These are phyloP conservation scores for Zelopaecilomyces penicillatus DNA, from an alignment of 2,329 filamentous ascomycete genomes.

Conservation along the genomic window DNA sequence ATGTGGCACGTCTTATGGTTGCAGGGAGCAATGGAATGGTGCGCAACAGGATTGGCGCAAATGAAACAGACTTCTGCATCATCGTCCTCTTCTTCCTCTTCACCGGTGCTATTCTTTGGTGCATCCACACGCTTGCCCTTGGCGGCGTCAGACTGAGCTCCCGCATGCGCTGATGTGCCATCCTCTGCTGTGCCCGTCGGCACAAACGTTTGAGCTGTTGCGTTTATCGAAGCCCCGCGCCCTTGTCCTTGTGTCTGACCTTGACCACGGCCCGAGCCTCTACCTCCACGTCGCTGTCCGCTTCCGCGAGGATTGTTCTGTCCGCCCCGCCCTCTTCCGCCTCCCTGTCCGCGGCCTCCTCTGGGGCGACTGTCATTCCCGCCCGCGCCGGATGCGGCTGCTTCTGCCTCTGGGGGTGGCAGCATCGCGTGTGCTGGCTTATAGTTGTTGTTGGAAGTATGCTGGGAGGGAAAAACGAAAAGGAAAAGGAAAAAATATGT, in stretches of 20 bases:
- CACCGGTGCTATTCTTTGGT: slow-evolving; percentile 16
- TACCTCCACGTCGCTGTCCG: slow-evolving; percentile 22
- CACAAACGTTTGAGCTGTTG: slow-evolving; percentile 18
- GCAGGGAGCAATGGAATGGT: slow-evolving; percentile 84
- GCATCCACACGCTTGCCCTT: slow-evolving; percentile 25
- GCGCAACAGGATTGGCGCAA: slow-evolving; percentile 81
- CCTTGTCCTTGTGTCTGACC: slow-evolving; percentile 16
- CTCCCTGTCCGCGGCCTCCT: slow-evolving; percentile 36
- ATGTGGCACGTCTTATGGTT: slow-evolving; percentile 97
- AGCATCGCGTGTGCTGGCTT: background rate
- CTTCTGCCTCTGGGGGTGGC: slow-evolving; percentile 14
- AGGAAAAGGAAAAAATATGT: no score
- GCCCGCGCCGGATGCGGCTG: slow-evolving; percentile 11
- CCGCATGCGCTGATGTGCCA: slow-evolving; percentile 18
- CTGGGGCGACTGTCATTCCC: slow-evolving; percentile 24
- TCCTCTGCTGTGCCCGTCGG: slow-evolving; percentile 16
- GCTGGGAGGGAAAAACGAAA: no score
- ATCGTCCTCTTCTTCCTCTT: slow-evolving; percentile 36
- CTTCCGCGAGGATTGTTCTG: slow-evolving; percentile 23
- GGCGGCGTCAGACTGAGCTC: background rate
- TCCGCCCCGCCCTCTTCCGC: slow-evolving; percentile 28
- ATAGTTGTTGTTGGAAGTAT: no score
- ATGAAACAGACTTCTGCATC: slow-evolving; percentile 93
- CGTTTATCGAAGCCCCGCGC: background rate
- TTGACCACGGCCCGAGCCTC: slow-evolving; percentile 23